phyloP scores from a whole-genome alignment of 306 rosid genomes.

The Inga leiocalycina region DNA sequence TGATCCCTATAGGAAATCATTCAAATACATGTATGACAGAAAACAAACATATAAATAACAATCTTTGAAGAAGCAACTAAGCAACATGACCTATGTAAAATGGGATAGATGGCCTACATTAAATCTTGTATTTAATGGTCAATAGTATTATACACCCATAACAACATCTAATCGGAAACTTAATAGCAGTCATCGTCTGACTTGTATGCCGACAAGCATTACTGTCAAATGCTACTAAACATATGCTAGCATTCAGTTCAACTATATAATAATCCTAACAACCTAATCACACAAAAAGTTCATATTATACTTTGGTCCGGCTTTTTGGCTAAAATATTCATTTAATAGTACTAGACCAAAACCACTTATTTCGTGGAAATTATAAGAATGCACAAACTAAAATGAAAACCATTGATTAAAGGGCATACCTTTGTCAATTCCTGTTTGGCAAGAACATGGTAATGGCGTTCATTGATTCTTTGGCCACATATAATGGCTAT shows the following conservation, averaged over 20 bases:
- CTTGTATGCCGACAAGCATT: background rate
- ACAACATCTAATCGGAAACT: background rate
- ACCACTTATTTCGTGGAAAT: background rate
- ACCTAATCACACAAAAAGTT: slow-evolving; percentile 23
- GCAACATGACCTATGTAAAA: slow-evolving; percentile 10
- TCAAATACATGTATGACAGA: slow-evolving; percentile 21
- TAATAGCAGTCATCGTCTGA: background rate
- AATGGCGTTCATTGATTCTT: slow-evolving; percentile 95
- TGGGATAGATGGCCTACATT: background rate
- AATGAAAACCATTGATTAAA: slow-evolving; percentile 19
- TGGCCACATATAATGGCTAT: slow-evolving; percentile 98
- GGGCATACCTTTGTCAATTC: slow-evolving; percentile 85
- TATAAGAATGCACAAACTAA: background rate
- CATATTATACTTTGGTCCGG: background rate
- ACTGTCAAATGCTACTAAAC: background rate
- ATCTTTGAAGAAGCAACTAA: slow-evolving; percentile 23
- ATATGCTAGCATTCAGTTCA: background rate
- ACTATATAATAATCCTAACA: background rate
- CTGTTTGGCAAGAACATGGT: slow-evolving; percentile 97
- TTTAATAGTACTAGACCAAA: background rate
- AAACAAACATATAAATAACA: slow-evolving; percentile 4
- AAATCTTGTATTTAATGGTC: background rate
- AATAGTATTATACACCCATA: background rate
- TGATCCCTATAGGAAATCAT: slow-evolving; percentile 2
- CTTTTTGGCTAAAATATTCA: slow-evolving; percentile 18